A percentile compares a stretch with the other conserved stretches of the same genome.
Conservation (phyloP, 495 filamentous ascomycete species). For the Penicillium manginii region DNA sequence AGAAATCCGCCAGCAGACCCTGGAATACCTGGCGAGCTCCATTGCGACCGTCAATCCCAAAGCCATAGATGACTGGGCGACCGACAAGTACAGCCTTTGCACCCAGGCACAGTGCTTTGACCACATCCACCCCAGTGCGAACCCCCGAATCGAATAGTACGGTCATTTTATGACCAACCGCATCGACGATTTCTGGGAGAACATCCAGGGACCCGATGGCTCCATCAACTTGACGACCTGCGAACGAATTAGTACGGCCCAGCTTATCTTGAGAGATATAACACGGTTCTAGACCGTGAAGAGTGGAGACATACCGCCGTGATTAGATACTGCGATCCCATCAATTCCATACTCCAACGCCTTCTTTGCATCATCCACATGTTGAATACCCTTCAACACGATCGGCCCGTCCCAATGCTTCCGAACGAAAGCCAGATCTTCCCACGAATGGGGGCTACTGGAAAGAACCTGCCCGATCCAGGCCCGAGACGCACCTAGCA, state of each 20-base stretch:
- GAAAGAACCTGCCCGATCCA: slow-evolving; percentile 57
- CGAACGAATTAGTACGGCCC: not conserved
- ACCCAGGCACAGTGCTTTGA: slow-evolving; percentile 89
- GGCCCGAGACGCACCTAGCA: slow-evolving; percentile 43
- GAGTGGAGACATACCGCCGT: slow-evolving; percentile 45
- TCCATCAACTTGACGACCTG: slow-evolving; percentile 68
- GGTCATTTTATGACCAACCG: slow-evolving; percentile 55
- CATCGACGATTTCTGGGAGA: slow-evolving; percentile 64
- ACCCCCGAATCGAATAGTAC: slow-evolving; percentile 70
- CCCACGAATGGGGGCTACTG: slow-evolving; percentile 58
- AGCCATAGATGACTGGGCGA: slow-evolving; percentile 84
- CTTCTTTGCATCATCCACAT: slow-evolving; percentile 53
- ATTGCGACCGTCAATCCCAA: slow-evolving; percentile 60
- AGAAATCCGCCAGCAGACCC: slow-evolving; percentile 61
- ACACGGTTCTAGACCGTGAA: not conserved
- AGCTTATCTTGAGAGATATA: not conserved
- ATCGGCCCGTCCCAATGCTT: slow-evolving; percentile 65
- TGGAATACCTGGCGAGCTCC: slow-evolving; percentile 62
- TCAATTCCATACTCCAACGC: slow-evolving; percentile 53
- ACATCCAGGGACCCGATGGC: slow-evolving; percentile 67
- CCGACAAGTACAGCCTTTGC: slow-evolving; percentile 89
- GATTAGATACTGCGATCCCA: slow-evolving; percentile 59
- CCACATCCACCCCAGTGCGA: slow-evolving; percentile 62
- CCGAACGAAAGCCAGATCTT: slow-evolving; percentile 57
- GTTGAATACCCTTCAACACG: slow-evolving; percentile 53